Evolutionary conservation across 345 rosid species (phyloP), one percentile per base, ranked within the genome.

Genomic region (Citropsis articulata): DNA sequence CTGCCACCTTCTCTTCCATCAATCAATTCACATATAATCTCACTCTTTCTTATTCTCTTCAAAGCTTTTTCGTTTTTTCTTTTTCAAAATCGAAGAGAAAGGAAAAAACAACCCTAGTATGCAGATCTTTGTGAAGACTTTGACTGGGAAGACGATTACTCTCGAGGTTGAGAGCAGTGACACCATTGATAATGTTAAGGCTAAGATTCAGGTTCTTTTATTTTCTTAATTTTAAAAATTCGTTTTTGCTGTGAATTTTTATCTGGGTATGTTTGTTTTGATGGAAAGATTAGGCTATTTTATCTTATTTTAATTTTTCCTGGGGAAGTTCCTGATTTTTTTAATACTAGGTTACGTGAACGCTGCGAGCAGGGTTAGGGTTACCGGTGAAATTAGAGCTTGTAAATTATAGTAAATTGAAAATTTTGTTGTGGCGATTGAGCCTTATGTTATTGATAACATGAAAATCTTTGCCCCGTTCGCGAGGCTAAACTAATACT

Each of bases 101-200:
- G 27, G 21, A 9, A 33, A 63, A 64, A 18, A 0, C 1, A 18
- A 64, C 4, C 45, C 4, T 36, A 57, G 21, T 2, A 84, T 88
- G 91, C 91, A 88, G 89, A 86, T 88, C 86, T 88, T 86, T 76
- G 91, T 88, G 72, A 88, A 88, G 81, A 88, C 91, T 68, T 73
- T 86, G 27, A 84, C 91, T 19, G 91, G 91, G 0, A 88, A 88
- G 83, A 88, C 91, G 50, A 84, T 88, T 67, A 88, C 91, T 75
- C 85, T 88, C 81, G 91, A 86, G 79, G 89, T 86, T 25, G 91
- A 88, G 77, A 81, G 88, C 72, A 86, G 89, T 66, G 91, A 88
- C 77, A 88, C 89, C 75, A 71, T 86, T 80, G 91, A 88, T 82
- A 88, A 88, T 84, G 89, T 88, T 79, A 88, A 88, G 79, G 79